Evolutionary conservation across 2,329 filamentous ascomycete genomes (phyloP).

Genomic region (Penicillium sp.): DNA sequence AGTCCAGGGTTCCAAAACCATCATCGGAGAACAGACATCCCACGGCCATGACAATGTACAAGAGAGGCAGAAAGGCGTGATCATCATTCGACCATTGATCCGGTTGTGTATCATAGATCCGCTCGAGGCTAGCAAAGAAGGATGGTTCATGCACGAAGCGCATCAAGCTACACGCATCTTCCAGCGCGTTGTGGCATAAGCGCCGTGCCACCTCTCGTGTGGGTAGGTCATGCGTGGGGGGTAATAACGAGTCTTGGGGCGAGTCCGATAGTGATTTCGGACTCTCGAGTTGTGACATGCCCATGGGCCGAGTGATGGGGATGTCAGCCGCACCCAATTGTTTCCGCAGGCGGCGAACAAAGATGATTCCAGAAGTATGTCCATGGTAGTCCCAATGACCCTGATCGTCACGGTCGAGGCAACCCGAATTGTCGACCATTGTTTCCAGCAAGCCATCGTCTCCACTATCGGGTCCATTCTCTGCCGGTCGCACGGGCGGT

Average conservation of each 20-base stretch:
- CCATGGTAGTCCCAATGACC: slow-evolving; percentile 95
- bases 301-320: slow-evolving; percentile 46
- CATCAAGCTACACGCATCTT: slow-evolving; percentile 58
- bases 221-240: slow-evolving; percentile 63
- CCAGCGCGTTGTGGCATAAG: slow-evolving; percentile 55
- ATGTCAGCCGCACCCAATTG: slow-evolving; percentile 64
- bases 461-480: slow-evolving; percentile 39
- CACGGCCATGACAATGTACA: slow-evolving; percentile 65
- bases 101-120: slow-evolving; percentile 64
- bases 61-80: slow-evolving; percentile 61
- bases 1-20: slow-evolving; percentile 45
- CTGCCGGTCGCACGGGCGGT: slow-evolving; percentile 19
- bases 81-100: slow-evolving; percentile 60
- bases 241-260: slow-evolving; percentile 52
- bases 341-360: slow-evolving; percentile 78
- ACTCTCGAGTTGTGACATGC: slow-evolving; percentile 60
- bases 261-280: slow-evolving; percentile 61
- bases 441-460: slow-evolving; percentile 75
- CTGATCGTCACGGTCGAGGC: slow-evolving; percentile 83
- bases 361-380: slow-evolving; percentile 84
- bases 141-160: slow-evolving; percentile 74
- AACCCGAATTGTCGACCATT: slow-evolving; percentile 90
- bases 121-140: slow-evolving; percentile 71
- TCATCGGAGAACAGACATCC: slow-evolving; percentile 66
- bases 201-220: slow-evolving; percentile 52